Evolutionary conservation across 2,329 filamentous ascomycete genomes (phyloP), one percentile per base, ranked within the genome.

Genomic region (Arthrinium phaeospermum): DNA sequence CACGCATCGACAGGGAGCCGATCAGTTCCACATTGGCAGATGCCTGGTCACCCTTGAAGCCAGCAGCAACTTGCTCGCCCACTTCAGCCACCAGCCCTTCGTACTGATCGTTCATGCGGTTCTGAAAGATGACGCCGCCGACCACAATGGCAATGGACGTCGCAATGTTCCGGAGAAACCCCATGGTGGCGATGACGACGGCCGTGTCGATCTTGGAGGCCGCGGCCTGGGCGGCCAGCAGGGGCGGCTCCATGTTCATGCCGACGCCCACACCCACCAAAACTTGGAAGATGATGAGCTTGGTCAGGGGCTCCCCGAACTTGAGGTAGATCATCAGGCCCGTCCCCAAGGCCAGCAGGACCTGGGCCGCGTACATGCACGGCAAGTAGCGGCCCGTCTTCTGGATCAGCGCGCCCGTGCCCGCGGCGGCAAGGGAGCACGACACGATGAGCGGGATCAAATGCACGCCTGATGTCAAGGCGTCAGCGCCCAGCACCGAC

Each of bases 151-250:
- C 88, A 34, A 91, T 84, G 57, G 88, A 84, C 0, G 88, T 88
- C 4, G 87, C 85, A 47, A 92, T 82, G 76, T 90, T 88, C 37
- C 90, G 86, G 53, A 90, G 80, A 77, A 92, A 92, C 14, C 85
- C 83, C 77, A 91, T 91, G 2, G 89, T 90, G 0, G 89, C 87
- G 0, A 90, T 92, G 19, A 89, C 91, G 1, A 89, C 87, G 2
- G 90, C 90, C 70, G 92, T 89, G 72, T 93, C 91, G 14, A 85
- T 81, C 8, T 86, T 87, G 22, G 85, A 83, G 51, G 93, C 89
- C 16, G 87, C 87, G 3, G 89, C 86, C 76, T 94, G 92, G 6
- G 94, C 85, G 0, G 89, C 88, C 49, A 92, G 87, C 34, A 92
- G 83, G 0, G 90, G 90, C 0, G 88, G 82, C 78, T 92, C 90